Evolutionary conservation across 495 filamentous ascomycete genomes (phyloP), one percentile per base, ranked within the genome.

Genomic region (Lasiosphaeria hispida): DNA sequence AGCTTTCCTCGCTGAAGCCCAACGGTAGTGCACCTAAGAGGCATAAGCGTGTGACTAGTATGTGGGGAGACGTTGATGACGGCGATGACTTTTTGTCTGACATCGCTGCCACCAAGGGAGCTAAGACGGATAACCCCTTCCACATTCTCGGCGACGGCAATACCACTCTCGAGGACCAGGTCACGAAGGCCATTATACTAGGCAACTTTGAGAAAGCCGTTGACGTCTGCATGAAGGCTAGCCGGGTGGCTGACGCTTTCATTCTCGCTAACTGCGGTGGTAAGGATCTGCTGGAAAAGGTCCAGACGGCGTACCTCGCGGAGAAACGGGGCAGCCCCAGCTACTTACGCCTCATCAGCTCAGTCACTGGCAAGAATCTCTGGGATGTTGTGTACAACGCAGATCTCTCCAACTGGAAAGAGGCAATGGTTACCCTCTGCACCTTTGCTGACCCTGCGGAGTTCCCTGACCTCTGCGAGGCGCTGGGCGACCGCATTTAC

Each of bases 371-470:
- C 48, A 97, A 97, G 77, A 97, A 99, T 68, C 78, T 99, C 7
- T 97, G 95, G 94, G 94, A 99, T 76, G 82, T 97, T 44, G 94
- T 97, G 8, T 87, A 97, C 72, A 97, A 99, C 65, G 95, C 94
- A 1, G 89, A 96, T 65, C 72, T 97, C 43, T 78, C 80, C 40
- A 89, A 93, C 72, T 99, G 94, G 94, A 97, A 93, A 75, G 94
- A 97, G 71, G 85, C 94, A 10, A 92, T 97, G 90, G 92, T 88
- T 30, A 88, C 91, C 2, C 80, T 99, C 33, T 97, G 94, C 81
- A 97, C 92, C 10, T 97, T 92, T 71, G 93, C 92, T 10, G 86
- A 94, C 49, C 85, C 89, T 40, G 81, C 85, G 53, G 94, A 97
- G 63, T 99, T 97, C 71, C 80, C 91, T 33, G 95, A 97, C 65